Evolutionary conservation across 2,329 filamentous ascomycete species (phyloP).

Genomic region (Trichophyton mentagrophytes): DNA sequence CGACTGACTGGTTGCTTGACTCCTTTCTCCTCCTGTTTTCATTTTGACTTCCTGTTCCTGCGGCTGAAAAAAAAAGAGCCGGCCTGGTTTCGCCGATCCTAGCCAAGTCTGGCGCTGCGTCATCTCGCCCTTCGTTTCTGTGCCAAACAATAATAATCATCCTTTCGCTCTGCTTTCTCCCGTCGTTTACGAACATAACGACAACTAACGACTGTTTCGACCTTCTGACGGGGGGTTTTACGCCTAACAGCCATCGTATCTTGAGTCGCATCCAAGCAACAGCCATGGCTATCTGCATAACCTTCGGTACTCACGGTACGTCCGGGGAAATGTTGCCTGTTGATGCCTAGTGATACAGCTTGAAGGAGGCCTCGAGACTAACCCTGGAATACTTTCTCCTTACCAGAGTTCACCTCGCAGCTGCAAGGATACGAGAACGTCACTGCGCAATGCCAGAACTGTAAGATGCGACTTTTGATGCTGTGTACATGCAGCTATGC

Average conservation of each 20-base stretch:
- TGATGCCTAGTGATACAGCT: not conserved
- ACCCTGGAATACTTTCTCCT: not conserved
- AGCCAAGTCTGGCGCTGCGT: not conserved
- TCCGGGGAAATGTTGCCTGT: not conserved
- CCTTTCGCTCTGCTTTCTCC: not conserved
- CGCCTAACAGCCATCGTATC: not conserved
- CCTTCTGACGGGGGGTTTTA: too few species aligned
- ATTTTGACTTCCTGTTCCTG: not conserved
- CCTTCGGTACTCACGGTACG: slow-evolving; percentile 19
- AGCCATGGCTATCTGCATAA: slow-evolving; percentile 19
- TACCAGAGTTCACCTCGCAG: slow-evolving; percentile 23
- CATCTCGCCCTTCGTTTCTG: not conserved
- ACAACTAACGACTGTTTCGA: not conserved
- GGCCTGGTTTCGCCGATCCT: not conserved
- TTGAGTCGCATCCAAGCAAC: not conserved
- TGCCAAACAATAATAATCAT: not conserved
- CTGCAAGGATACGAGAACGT: slow-evolving; percentile 25
- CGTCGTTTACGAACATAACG: not conserved
- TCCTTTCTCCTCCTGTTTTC: too few species aligned
- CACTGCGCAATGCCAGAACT: slow-evolving; percentile 27
- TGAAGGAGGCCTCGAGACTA: not conserved
- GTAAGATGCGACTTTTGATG: slow-evolving; percentile 8
- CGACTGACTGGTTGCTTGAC: too few species aligned
- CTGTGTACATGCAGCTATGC: not conserved
- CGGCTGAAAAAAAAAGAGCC: not conserved